Evolutionary conservation across 2,329 filamentous ascomycete genomes (phyloP).

Genomic region (Fusarium sp.): DNA sequence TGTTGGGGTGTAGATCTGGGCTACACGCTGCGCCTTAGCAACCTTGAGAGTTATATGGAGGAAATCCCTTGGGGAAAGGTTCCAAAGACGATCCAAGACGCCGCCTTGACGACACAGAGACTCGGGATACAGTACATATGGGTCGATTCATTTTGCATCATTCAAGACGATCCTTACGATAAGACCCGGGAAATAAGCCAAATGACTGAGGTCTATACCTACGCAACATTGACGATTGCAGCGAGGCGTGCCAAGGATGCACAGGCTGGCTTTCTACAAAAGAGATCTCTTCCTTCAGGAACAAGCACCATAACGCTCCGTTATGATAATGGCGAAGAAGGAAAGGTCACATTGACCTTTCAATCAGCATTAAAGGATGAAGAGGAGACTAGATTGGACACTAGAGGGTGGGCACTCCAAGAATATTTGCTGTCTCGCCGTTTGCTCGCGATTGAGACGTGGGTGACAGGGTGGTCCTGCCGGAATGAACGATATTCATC

Average conservation of each 20-base stretch:
- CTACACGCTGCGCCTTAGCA: accelerated
- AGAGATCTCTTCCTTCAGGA: not conserved
- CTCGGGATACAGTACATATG: not conserved
- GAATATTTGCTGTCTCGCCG: not conserved
- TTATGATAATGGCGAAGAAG: accelerated
- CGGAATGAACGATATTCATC: not conserved
- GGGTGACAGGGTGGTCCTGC: not conserved
- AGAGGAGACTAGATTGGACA: not conserved
- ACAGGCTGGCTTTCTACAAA: not conserved
- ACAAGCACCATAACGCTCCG: accelerated
- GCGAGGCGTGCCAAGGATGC: not conserved
- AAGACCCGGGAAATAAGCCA: not conserved
- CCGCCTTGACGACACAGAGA: not conserved
- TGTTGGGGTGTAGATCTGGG: not conserved
- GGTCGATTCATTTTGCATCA: not conserved
- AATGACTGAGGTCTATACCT: not conserved
- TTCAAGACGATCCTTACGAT: not conserved
- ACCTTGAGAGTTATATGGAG: not conserved
- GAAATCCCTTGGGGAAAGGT: not conserved
- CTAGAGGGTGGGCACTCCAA: not conserved
- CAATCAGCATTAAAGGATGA: too few relatives aligned
- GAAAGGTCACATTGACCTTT: not conserved
- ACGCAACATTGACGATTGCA: not conserved
- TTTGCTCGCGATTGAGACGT: not conserved
- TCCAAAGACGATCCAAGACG: not conserved